phyloP scores from a whole-genome alignment of 2,329 filamentous ascomycete genomes.

The Xylaria sp. region DNA sequence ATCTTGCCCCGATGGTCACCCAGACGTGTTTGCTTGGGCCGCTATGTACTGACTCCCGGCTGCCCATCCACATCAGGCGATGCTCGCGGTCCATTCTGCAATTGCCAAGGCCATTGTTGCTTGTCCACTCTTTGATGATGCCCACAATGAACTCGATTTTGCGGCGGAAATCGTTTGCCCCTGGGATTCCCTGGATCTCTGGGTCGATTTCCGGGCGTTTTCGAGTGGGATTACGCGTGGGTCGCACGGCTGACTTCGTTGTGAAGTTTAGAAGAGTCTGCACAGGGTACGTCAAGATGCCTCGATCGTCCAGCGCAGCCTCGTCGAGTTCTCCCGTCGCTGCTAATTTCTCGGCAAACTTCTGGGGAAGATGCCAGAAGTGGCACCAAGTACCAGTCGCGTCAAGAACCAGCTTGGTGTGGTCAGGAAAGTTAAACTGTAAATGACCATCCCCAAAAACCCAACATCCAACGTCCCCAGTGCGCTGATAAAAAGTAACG shows the following conservation, averaged over 20 bases:
- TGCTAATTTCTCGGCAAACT: constrained; percentile 73
- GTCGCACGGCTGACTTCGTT: constrained; percentile 58
- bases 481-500: constrained; percentile 83
- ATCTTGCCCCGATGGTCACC: constrained; percentile 73
- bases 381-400: constrained; percentile 78
- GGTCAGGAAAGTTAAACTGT: constrained; percentile 89
- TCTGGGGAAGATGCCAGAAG: constrained; percentile 79
- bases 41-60: constrained; percentile 64
- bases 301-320: constrained; percentile 75
- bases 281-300: constrained; percentile 76
- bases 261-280: constrained; percentile 78
- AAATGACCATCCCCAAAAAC: constrained; percentile 82
- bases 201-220: constrained; percentile 69
- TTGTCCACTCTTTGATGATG: constrained; percentile 76
- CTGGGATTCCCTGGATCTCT: constrained; percentile 71
- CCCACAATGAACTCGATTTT: constrained; percentile 79
- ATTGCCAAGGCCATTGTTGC: constrained; percentile 75
- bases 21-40: constrained; percentile 72
- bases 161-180: constrained; percentile 76
- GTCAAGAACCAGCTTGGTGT: constrained; percentile 85
- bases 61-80: constrained; percentile 68
- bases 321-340: constrained; percentile 74
- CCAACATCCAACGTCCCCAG: constrained; percentile 84
- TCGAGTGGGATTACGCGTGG: constrained; percentile 56
- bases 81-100: constrained; percentile 66